Conservation (phyloP, 1,139 yeast species). For the Schwanniomyces etchellsii region DNA sequence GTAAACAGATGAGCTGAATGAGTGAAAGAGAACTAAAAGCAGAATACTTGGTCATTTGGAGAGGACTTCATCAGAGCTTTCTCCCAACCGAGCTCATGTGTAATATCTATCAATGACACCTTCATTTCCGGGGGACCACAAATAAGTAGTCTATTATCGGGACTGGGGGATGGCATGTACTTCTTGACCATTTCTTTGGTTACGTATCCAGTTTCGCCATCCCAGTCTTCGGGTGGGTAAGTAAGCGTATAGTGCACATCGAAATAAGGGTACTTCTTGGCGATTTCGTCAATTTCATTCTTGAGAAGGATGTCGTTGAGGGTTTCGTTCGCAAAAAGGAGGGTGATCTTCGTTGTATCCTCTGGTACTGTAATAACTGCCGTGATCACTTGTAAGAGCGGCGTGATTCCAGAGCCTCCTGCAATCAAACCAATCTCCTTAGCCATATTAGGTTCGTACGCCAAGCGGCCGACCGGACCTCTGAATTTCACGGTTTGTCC, state of each 20-base stretch:
- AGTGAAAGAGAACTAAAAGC: slow-evolving; percentile 38
- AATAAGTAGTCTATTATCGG: slow-evolving; percentile 50
- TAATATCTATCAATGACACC: slow-evolving; percentile 39
- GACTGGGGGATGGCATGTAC: slow-evolving; percentile 44
- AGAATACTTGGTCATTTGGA: slow-evolving; percentile 64
- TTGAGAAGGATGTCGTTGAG: slow-evolving; percentile 67
- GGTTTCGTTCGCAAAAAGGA: slow-evolving; percentile 68
- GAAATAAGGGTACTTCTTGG: slow-evolving; percentile 56
- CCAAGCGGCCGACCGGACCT: slow-evolving; percentile 74
- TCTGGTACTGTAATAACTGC: slow-evolving; percentile 62
- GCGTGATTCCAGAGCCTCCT: slow-evolving; percentile 84
- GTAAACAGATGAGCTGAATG: not conserved
- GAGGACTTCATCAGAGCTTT: slow-evolving; percentile 43
- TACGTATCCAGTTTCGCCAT: slow-evolving; percentile 55
- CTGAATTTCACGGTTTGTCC: slow-evolving; percentile 66
- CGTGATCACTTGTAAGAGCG: slow-evolving; percentile 64
- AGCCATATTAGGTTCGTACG: slow-evolving; percentile 54
- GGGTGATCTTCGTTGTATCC: slow-evolving; percentile 53
- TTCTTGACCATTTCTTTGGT: slow-evolving; percentile 50
- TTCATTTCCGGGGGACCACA: slow-evolving; percentile 81
- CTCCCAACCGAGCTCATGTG: slow-evolving; percentile 61
- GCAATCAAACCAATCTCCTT: slow-evolving; percentile 64
- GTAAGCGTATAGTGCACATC: slow-evolving; percentile 38
- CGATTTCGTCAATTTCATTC: slow-evolving; percentile 65
- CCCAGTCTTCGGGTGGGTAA: slow-evolving; percentile 39